These are phyloP conservation scores for Parasarocladium wereldwijsianum DNA, from an alignment of 2,329 filamentous ascomycete genomes.

Conservation along the genomic window DNA sequence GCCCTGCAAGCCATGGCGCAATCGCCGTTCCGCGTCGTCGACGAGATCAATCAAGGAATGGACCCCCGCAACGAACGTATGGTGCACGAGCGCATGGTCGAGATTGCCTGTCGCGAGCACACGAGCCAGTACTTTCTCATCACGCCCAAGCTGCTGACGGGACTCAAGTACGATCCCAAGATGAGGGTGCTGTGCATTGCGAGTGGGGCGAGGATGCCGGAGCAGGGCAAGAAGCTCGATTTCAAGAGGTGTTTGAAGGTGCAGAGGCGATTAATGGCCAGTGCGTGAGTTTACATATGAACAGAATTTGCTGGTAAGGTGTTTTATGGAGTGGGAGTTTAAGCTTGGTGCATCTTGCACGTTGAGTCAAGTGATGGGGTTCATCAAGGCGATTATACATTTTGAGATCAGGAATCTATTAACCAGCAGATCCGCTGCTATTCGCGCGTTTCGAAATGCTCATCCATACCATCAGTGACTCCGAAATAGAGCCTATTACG, in stretches of 20 bases:
- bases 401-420: too few species aligned
- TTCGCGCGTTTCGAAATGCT: too few species aligned
- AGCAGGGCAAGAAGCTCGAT: constrained; percentile 34
- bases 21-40: constrained; percentile 92
- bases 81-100: constrained; percentile 95
- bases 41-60: constrained; percentile 99
- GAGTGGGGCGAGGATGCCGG: constrained; percentile 62
- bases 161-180: constrained; percentile 70
- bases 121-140: constrained; percentile 89
- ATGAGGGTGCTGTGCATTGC: constrained; percentile 94
- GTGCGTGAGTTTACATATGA: too few species aligned
- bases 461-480: too few species aligned
- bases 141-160: constrained; percentile 84
- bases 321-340: too few species aligned
- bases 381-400: too few species aligned
- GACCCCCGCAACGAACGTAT: constrained; percentile 96
- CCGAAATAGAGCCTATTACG: too few species aligned
- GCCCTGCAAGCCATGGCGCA: constrained; percentile 85
- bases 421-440: too few species aligned
- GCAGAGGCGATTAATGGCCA: constrained; percentile 23
- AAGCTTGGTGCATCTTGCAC: too few species aligned
- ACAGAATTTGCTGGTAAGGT: too few species aligned
- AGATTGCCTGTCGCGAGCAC: constrained; percentile 80
- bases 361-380: too few species aligned
- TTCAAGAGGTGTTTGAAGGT: constrained; percentile 29